These are phyloP conservation scores for Geotrichum macrosporum DNA, from an alignment of 1,139 yeast genomes.

Conservation along the genomic window DNA sequence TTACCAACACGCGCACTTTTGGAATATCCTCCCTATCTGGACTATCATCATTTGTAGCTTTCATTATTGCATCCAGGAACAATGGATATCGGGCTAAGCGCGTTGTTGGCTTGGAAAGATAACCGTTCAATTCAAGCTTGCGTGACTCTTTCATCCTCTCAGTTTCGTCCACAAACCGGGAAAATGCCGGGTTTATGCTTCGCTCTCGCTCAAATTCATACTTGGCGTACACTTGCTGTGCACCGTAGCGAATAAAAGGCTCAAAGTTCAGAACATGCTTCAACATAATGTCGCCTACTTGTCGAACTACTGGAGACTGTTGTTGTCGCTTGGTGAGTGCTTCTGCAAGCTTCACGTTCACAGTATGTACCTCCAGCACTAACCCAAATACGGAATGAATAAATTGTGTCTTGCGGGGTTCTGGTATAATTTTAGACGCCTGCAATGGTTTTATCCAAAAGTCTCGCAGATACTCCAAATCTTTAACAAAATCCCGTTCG, in stretches of 20 bases:
- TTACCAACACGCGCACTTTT: conserved; percentile 70
- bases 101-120: conserved; percentile 90
- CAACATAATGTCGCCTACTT: conserved; percentile 80
- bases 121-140: conserved; percentile 87
- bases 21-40: conserved; percentile 72
- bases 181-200: conserved; percentile 81
- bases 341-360: conserved; percentile 80
- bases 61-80: conserved; percentile 74
- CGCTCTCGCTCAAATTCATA: conserved; percentile 94
- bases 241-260: conserved; percentile 88
- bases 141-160: conserved; percentile 85
- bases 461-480: conserved; percentile 87
- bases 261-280: conserved; percentile 83
- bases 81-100: conserved; percentile 93
- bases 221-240: conserved; percentile 94
- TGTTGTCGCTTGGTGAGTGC: conserved; percentile 87
- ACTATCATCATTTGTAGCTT: conserved; percentile 68
- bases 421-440: conserved; percentile 81
- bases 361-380: conserved; percentile 77
- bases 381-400: conserved; percentile 89
- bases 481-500: conserved; percentile 92
- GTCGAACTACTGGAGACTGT: conserved; percentile 74
- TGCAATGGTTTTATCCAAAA: conserved; percentile 90
- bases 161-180: conserved; percentile 86
- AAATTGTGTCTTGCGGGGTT: conserved; percentile 81